phyloP scores from a whole-genome alignment of 192 early-diverging fungal genomes.

The Coemansia sp. region DNA sequence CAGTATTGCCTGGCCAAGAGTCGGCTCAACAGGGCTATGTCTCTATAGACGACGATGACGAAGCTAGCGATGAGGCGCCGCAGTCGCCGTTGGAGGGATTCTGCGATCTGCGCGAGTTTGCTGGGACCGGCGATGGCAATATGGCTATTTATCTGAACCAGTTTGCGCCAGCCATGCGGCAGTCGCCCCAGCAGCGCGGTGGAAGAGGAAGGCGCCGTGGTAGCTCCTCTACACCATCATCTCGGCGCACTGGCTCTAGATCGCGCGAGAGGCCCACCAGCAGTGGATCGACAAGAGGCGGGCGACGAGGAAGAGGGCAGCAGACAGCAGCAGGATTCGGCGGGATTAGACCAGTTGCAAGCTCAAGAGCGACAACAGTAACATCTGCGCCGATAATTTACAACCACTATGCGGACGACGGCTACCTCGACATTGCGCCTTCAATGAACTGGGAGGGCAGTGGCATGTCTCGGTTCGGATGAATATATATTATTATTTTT shows the following conservation, averaged over 20 bases:
- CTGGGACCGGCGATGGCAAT: constrained; percentile 1
- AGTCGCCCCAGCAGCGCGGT: constrained; percentile 2
- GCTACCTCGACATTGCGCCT: constrained; percentile 27
- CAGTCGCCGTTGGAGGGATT: constrained; percentile 53
- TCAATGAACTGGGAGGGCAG: constrained; percentile 44
- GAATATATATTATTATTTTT: background rate
- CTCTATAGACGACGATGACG: background rate
- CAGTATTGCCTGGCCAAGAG: background rate
- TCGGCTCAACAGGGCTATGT: background rate
- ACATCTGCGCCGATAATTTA: constrained; percentile 10
- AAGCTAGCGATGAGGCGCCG: background rate
- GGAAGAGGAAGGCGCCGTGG: constrained; percentile 1
- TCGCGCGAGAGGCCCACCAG: background rate
- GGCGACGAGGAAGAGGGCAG: background rate
- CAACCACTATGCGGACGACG: constrained; percentile 51
- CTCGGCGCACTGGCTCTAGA: background rate
- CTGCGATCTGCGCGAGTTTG: constrained; percentile 31
- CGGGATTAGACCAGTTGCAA: constrained; percentile 18
- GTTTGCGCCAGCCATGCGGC: constrained; percentile 20
- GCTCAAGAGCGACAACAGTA: constrained; percentile 1
- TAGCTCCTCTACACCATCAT: background rate
- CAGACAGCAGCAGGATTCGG: constrained; percentile 1
- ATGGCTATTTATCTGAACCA: constrained; percentile 44
- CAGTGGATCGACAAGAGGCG: background rate
- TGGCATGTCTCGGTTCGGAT: constrained; percentile 43